Base-by-base conservation (phyloP, 306 rosid genomes). In the Spatholobus suberectus region DNA sequence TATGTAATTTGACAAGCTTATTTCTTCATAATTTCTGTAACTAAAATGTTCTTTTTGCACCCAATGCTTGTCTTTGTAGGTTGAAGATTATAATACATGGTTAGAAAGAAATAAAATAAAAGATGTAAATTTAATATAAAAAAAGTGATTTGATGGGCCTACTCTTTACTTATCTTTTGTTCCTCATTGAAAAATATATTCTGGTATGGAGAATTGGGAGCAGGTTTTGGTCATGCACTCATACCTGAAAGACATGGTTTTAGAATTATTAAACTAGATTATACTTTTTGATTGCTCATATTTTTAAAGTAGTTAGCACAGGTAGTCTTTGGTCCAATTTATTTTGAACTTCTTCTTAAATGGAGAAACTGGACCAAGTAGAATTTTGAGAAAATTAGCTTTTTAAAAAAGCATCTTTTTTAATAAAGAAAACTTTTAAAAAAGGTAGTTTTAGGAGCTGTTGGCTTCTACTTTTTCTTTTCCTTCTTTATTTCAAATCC, bases 21-120 rank as follows among this genome's bases (percentile, higher is more conserved):
- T 44, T 51, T 80, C 40, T 58, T 58, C 51, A 52, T 58, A 24
- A 11, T 58, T 26, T 58, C 34, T 58, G 8, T 26, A 71, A 46
- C 18, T 58, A 73, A 49, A 40, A 12, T 70, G 20, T 8, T 43
- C 69, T 51, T 70, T 80, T 8, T 27, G 37, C 47, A 20, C 24
- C 35, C 40, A 34, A 18, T 58, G 32, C 49, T 29, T 7, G 65
- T 47, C 37, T 58, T 70, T 44, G 26, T 17, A 57, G 43, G 18
- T 59, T 71, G 49, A 71, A 44, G 63, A 44, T 32, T 32, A 57
- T 10, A 59, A 46, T 62, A 34, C 79, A 47, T 62, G 40, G 35
- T 21, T n/a, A 37, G 46, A 35, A 66, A 32, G 26, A 62, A 59
- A 72, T 13, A 20, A 11, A 59, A n/a, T 13, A 47, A 41, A 44